Evolutionary conservation across 2,329 filamentous ascomycete species (phyloP).

Genomic region (Ilyonectria mors-panacis): DNA sequence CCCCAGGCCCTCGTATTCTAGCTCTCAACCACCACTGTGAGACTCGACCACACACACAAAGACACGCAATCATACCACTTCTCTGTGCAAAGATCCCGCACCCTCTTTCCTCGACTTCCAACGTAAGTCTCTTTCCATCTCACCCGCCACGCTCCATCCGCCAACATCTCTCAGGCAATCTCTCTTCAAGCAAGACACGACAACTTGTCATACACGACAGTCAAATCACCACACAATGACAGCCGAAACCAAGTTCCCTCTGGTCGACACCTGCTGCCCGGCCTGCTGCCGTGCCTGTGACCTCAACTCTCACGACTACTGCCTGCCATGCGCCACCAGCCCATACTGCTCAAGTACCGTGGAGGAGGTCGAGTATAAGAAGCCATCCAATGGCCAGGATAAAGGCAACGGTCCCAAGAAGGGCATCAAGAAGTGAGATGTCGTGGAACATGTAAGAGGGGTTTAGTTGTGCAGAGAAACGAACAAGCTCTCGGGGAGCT

Average conservation of each 20-base stretch:
- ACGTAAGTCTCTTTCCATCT: background rate
- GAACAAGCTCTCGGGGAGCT: background rate
- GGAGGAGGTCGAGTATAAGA: background rate
- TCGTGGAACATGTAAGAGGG: background rate
- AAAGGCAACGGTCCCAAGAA: slow-evolving; percentile 2
- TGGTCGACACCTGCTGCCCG: slow-evolving; percentile 45
- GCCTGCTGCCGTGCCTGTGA: slow-evolving; percentile 52
- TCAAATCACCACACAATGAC: slow-evolving; percentile 10
- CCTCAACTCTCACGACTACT: slow-evolving; percentile 52
- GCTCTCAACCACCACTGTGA: background rate
- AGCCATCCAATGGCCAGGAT: slow-evolving; percentile 5
- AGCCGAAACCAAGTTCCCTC: background rate
- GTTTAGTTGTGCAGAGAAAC: background rate
- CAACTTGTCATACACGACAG: background rate
- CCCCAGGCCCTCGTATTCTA: background rate
- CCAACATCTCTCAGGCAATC: background rate
- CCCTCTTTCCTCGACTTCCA: background rate
- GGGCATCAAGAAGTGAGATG: slow-evolving; percentile 7
- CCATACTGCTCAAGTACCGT: slow-evolving; percentile 39
- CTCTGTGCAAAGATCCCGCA: background rate
- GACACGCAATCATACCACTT: background rate
- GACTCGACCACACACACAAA: background rate
- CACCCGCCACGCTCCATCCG: background rate
- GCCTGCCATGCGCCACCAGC: slow-evolving; percentile 45
- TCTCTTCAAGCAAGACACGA: background rate